These are phyloP conservation scores for Fonsecaea monophora DNA, from an alignment of 2,329 filamentous ascomycete genomes.

Conservation along the genomic window DNA sequence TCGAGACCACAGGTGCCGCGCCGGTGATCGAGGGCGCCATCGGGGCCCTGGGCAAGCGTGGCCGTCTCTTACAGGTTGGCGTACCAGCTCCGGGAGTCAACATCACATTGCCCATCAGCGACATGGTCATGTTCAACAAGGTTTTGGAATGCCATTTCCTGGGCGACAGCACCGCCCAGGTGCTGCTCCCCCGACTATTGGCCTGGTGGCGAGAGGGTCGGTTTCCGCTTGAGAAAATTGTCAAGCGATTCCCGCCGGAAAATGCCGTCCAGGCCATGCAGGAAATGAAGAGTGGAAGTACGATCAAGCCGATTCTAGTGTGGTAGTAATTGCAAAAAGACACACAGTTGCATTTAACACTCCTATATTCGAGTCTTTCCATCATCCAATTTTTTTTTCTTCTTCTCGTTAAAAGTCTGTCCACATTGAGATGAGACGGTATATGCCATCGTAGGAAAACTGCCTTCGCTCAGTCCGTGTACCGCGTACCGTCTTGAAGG, in stretches of 20 bases:
- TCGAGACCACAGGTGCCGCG: conserved; percentile 60
- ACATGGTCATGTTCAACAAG: conserved; percentile 57
- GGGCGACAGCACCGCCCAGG: conserved; percentile 50
- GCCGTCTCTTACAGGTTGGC: conserved; percentile 60
- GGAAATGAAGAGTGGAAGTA: conserved; percentile 41
- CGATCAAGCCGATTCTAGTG: conserved; percentile 43
- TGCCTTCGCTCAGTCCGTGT: no score
- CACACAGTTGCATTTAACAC: no score
- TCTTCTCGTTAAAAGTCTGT: no score
- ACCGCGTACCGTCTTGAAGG: no score
- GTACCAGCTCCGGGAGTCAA: conserved; percentile 53
- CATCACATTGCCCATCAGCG: conserved; percentile 47
- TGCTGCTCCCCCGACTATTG: conserved; percentile 57
- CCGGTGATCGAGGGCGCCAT: conserved; percentile 53
- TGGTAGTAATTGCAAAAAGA: conserved; percentile 31
- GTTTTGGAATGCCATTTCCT: conserved; percentile 58
- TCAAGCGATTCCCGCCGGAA: conserved; percentile 51
- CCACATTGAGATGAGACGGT: no score
- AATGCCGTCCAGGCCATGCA: conserved; percentile 39
- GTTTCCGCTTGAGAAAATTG: conserved; percentile 56
- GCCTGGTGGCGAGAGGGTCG: conserved; percentile 56
- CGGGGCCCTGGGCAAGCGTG: conserved; percentile 53
- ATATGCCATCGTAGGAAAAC: no score
- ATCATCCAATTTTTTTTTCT: no score
- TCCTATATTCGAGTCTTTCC: no score